Base-by-base conservation (phyloP, 768 basidiomycete species). In the Cystofilobasidium capitatum region DNA sequence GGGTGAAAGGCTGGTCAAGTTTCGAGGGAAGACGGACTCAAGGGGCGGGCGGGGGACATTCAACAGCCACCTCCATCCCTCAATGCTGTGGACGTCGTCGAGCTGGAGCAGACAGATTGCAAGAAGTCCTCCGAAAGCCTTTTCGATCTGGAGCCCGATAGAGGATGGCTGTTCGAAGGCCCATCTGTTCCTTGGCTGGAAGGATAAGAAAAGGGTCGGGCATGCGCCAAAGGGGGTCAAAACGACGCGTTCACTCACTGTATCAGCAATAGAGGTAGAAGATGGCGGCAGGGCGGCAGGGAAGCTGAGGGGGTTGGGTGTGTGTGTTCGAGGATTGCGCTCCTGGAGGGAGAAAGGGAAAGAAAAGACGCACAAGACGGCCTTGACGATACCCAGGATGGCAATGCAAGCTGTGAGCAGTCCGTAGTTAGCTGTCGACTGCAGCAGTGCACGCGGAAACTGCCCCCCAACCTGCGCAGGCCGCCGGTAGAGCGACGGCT, bases 31-130 rank as follows among this genome's bases (percentile, higher is more conserved):
- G 37, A 62, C 14, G 24, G 42, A 22, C 17, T 33, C 16, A 24
- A 39, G 6, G 12, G 26, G 60, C 20, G n/a, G 22, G 60, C 10
- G 29, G 29, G 55, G 3, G 26, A 35, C 24, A 5, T 29, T 17
- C 24, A 60, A 74, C 12, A 75, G 68, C 76, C 75, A 76, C 42
- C 74, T 45, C 76, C 76, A 77, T 5, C 76, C 77, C n/a, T 70
- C 68, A 17, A 76, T 63, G 2, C 76, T 75, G 24, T 72, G 69
- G 16, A 37, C 36, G 3, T 73, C 74, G 61, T 69, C 66, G 29
- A 72, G 58, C 26, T 72, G 58, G 20, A 77, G 49, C 61, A 77
- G 75, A 20, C 70, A 75, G 35, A 74, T 68, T 17, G 74, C 73
- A 49, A 77, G 70, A 7, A 77, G 69, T 69, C 73, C 73, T 29